Base-by-base conservation (phyloP, 345 rosid genomes). In the Euphorbia lathyris region DNA sequence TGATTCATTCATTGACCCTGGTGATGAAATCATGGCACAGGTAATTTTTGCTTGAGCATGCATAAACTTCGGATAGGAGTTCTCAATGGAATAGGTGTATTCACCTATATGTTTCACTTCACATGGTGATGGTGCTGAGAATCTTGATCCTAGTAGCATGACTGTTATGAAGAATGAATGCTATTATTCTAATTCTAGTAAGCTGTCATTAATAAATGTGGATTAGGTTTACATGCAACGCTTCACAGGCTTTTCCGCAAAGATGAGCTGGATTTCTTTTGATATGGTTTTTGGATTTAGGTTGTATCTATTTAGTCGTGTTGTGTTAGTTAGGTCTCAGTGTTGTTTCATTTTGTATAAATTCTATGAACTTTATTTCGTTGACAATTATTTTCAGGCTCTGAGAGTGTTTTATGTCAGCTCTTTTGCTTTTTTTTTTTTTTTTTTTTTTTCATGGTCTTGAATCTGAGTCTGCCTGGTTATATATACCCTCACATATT, bases 1-100 rank as follows among this genome's bases (percentile, higher is more conserved):
- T 51, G 98, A 95, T 83, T 92, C 99, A 70, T 90, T 89, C 84
- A 86, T 90, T 73, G 98, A 90, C 77, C 89, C 92, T 8, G 92
- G 96, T 38, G 99, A 90, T 80, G 98, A 92, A 78, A 85, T 95
- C 59, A 95, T 95, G 99, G 87, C 97, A 67, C 98, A 95, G 96
- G 99, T 95, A 88, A 81, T 61, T 68, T 65, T 61, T 73, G 62
- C 76, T 70, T 67, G 61, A 61, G 43, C 55, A 58, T 74, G 76
- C 69, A 65, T 70, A 57, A 65, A 64, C 57, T 60, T 70, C 55
- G 61, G 45, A 65, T 73, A 58, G 64, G 63, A 67, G 13, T 57
- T 48, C 51, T 58, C 43, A 52, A 8, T 65, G 59, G 57, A 19
- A 45, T 16, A 40, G 32, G 47, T 62, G 25, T 56, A 25, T 38